phyloP scores from a whole-genome alignment of 2,329 filamentous ascomycete species.

The Pseudogymnoascus sp. region DNA sequence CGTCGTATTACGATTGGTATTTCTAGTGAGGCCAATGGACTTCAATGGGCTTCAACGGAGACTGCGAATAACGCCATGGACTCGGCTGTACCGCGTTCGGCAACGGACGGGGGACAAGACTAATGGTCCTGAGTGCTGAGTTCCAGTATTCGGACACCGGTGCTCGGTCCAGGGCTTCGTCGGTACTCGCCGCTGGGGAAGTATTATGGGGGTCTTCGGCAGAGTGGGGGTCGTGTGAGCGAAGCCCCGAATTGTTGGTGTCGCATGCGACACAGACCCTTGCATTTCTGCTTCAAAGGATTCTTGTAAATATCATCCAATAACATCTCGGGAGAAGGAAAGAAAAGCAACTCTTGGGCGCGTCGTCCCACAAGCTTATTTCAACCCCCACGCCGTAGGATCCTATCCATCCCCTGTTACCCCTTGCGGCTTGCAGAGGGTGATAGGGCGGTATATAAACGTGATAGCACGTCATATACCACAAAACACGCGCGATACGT shows the following conservation, averaged over 20 bases:
- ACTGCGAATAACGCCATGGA: neutral
- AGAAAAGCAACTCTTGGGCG: neutral
- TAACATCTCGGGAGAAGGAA: neutral
- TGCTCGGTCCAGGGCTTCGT: neutral
- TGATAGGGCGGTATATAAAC: neutral
- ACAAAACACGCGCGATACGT: neutral
- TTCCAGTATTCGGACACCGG: neutral
- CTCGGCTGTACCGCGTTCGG: neutral
- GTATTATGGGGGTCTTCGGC: neutral
- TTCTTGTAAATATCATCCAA: neutral
- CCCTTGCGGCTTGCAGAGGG: neutral
- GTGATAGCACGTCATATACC: conserved; percentile 5
- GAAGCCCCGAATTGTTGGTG: neutral
- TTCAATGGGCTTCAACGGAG: neutral
- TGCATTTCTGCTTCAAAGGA: neutral
- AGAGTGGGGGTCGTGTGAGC: conserved; percentile 2
- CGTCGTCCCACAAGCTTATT: neutral
- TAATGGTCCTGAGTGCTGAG: neutral
- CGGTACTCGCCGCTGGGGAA: neutral
- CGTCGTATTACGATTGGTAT: neutral
- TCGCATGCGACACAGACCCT: neutral
- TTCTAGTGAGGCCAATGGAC: neutral
- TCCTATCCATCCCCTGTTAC: neutral
- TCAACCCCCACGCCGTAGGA: neutral
- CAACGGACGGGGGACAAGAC: neutral